These are phyloP conservation scores for Flaveria linearis DNA, from an alignment of 129 eudicot species.

Conservation along the genomic window DNA sequence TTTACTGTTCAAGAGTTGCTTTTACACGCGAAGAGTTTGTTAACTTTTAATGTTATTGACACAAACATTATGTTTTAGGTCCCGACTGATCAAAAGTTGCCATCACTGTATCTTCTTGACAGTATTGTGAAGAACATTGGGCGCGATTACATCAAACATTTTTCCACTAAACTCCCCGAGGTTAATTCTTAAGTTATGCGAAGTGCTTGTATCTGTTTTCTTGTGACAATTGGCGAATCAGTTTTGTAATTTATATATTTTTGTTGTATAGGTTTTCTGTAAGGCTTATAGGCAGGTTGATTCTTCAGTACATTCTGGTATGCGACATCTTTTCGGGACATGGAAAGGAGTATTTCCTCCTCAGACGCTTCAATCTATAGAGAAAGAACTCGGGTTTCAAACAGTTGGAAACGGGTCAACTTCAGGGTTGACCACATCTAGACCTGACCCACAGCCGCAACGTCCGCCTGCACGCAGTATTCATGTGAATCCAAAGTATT, in stretches of 20 bases:
- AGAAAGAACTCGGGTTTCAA: constrained; percentile 78
- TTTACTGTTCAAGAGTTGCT: constrained; percentile 17
- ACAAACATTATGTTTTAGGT: constrained; percentile 53
- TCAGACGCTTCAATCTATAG: constrained; percentile 79
- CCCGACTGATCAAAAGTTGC: constrained; percentile 92
- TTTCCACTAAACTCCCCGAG: constrained; percentile 86
- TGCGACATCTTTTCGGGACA: constrained; percentile 98
- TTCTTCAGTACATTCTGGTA: constrained; percentile 64
- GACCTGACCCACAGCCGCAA: constrained; percentile 62
- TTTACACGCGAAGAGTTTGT: neutral
- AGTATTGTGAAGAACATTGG: constrained; percentile 99
- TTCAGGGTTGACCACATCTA: constrained; percentile 56
- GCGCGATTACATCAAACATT: constrained; percentile 80
- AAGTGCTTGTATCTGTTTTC: neutral
- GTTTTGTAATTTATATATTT: constrained; percentile 3
- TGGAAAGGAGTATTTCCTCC: constrained; percentile 96
- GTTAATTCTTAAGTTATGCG: constrained; percentile 46
- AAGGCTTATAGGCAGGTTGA: constrained; percentile 93
- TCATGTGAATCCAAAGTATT: constrained; percentile 92
- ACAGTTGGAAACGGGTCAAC: constrained; percentile 63
- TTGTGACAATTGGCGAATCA: neutral
- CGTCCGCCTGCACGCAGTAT: constrained; percentile 87
- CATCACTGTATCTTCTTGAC: constrained; percentile 89
- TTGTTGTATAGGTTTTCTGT: constrained; percentile 70
- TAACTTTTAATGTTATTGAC: constrained; percentile 35